Conservation (phyloP, 1,139 yeast genomes). For the Zygotorulaspora mrakii region DNA sequence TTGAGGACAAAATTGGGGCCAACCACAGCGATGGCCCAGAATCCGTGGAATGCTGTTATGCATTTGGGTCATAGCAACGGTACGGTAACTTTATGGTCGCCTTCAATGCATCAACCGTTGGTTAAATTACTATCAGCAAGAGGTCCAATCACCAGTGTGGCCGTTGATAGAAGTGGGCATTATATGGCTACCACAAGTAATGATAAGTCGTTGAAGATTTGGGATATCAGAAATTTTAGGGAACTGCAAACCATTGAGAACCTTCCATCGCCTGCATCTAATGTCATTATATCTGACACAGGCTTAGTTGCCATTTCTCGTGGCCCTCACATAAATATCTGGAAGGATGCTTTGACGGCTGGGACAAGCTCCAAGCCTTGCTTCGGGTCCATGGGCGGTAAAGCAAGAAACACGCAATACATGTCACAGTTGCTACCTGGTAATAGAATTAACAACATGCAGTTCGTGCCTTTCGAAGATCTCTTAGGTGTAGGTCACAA, state of each 20-base stretch:
- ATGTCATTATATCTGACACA: slow-evolving; percentile 77
- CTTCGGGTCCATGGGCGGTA: slow-evolving; percentile 39
- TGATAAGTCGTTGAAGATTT: slow-evolving; percentile 77
- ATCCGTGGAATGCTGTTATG: slow-evolving; percentile 93
- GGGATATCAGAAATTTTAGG: slow-evolving; percentile 88
- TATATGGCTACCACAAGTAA: slow-evolving; percentile 94
- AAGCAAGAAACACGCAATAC: slow-evolving; percentile 62
- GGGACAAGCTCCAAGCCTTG: slow-evolving; percentile 40
- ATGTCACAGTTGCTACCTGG: slow-evolving; percentile 88
- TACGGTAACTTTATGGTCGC: slow-evolving; percentile 90
- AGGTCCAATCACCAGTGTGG: slow-evolving; percentile 84
- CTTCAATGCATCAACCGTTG: slow-evolving; percentile 79
- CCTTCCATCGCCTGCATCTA: slow-evolving; percentile 83
- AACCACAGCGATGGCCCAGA: slow-evolving; percentile 80
- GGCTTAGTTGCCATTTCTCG: slow-evolving; percentile 86
- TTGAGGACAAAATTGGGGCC: slow-evolving; percentile 86
- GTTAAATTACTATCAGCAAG: slow-evolving; percentile 76
- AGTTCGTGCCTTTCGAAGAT: slow-evolving; percentile 95
- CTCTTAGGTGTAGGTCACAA: slow-evolving; percentile 84
- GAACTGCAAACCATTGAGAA: slow-evolving; percentile 58
- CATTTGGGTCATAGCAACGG: slow-evolving; percentile 95
- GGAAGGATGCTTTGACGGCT: slow-evolving; percentile 68
- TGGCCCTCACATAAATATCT: slow-evolving; percentile 90
- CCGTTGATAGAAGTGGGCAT: slow-evolving; percentile 86
- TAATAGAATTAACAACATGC: slow-evolving; percentile 60